Base-by-base conservation (phyloP, 805 yeast species). In the Ogataea saltuana region DNA sequence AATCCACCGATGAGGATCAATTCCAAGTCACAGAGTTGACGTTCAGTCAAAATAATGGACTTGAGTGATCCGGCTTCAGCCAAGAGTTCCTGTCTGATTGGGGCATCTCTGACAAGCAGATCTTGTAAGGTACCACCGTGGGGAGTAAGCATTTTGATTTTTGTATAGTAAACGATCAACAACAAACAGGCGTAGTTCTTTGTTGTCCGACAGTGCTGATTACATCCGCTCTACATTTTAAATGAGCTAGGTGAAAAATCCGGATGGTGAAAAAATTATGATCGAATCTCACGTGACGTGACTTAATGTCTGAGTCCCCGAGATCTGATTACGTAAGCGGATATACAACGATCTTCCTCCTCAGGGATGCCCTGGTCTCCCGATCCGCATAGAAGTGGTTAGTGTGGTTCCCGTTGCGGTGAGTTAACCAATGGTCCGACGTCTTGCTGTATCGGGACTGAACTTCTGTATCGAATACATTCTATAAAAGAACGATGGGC, bases 71-170 rank as follows among this genome's bases (percentile, higher is more conserved):
- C 68, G 15, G 83, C 75, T 67, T 88, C 93, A 20, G 69, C 59
- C 33, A 83, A 58, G 32, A 90, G 72, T 40, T 74, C 70, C 5
- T 61, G 61, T 54, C 76, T 81, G 52, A 76, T 79, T 29, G 78
- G 63, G 25, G 80, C 77, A 64, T 90, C 98, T 68, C 98, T 83
- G 42, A 81, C 79, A 45, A 89, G 75, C 49, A 90, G 75, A 64
- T 90, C 98, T 67, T 90, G 83, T 53, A 90, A 78, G 42, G 72
- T 72, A 57, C 97, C 97, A 62, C 97, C 98, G 77, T 91, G 97
- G 45, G 98, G 96, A 57, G 80, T 68, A 46, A 84, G 82, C 87
- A 83, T 82, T 38, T 36, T 57, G 27, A n/a, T n/a, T n/a, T n/a
- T n/a, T n/a, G n/a, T n/a, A 18, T 21, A 17, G 19, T 37, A 18